Evolutionary conservation across 169 alveolate genomes (phyloP), one percentile per base, ranked within the genome.

Genomic region (Plasmodium cynomolgi): DNA sequence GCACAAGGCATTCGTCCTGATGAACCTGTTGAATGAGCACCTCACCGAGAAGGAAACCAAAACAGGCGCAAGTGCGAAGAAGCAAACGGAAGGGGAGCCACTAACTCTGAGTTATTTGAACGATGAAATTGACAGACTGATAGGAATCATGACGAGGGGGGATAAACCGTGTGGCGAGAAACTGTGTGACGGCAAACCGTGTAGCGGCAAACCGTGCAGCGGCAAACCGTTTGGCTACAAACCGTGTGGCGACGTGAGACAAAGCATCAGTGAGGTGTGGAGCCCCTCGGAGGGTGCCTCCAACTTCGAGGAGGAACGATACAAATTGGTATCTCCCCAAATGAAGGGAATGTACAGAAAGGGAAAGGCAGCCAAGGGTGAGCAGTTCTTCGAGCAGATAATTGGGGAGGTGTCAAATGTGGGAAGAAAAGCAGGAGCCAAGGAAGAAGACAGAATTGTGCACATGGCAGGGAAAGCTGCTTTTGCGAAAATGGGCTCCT

Each of bases 11-110:
- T 50, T 41, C 72, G 34, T 29, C 68, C 37, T 81, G 56, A 81
- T 81, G 13, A 81, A 81, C 23, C 26, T 81, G 17, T 8, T 81
- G 72, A 81, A 44, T 50, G 77, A 68, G 37, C 77, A 68, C 77
- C 31, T 68, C n/a, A 47, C 37, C 31, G 23, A 47, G 33, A 1
- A 20, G 7, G 44, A 44, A 29, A 23, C 72, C 29, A n/a, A 23
- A 81, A 81, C 54, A 9, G n/a, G 68, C 37, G 33, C n/a, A 8
- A 81, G 7, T 81, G 77, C n/a, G 72, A 81, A 47, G 68, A 34
- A n/a, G 39, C 56, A 23, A 81, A 29, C 7, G 74, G 62, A 81
- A 81, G 39, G 39, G 3, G n/a, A 81, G 9, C n/a, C 34, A 7
- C n/a, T 50, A 17, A 15, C 23, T 15, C 68, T 81, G 37, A 68